Conservation (phyloP, 164 flowering plant genomes). For the Saururus chinensis region DNA sequence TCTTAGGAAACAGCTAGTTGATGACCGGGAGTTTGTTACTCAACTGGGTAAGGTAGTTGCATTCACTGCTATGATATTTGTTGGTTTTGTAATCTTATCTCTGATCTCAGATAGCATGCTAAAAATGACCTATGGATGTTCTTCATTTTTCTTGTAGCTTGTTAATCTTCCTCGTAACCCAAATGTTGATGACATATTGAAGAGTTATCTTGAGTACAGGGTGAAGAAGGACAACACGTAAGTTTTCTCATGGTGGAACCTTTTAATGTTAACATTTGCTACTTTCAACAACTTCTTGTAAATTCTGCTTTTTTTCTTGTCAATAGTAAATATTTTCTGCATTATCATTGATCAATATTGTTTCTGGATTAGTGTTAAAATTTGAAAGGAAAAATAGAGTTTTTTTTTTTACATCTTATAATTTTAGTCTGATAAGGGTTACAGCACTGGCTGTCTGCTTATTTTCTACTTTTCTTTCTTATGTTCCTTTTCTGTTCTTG, state of each 20-base stretch:
- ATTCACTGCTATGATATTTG: slow-evolving; percentile 1
- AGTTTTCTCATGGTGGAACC: slow-evolving; percentile 19
- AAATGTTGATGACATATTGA: slow-evolving; percentile 58
- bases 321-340: too few species aligned
- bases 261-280: neutral
- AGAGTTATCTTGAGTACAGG: slow-evolving; percentile 56
- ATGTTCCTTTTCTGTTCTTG: too few species aligned
- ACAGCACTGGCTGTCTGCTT: too few species aligned
- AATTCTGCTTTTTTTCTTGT: neutral
- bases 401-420: too few species aligned
- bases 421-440: too few species aligned
- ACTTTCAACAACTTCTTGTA: neutral
- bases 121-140: neutral
- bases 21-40: slow-evolving; percentile 79
- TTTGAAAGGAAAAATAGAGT: too few species aligned
- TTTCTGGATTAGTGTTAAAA: too few species aligned
- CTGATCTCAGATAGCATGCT: neutral
- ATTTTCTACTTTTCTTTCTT: too few species aligned
- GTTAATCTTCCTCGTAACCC: slow-evolving; percentile 80
- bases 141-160: slow-evolving; percentile 37
- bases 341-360: too few species aligned
- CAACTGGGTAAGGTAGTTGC: slow-evolving; percentile 72
- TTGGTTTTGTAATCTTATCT: neutral
- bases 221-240: slow-evolving; percentile 66
- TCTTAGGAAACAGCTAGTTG: slow-evolving; percentile 74